Conservation (phyloP, 164 flowering plant species). For the Annona cherimola region DNA sequence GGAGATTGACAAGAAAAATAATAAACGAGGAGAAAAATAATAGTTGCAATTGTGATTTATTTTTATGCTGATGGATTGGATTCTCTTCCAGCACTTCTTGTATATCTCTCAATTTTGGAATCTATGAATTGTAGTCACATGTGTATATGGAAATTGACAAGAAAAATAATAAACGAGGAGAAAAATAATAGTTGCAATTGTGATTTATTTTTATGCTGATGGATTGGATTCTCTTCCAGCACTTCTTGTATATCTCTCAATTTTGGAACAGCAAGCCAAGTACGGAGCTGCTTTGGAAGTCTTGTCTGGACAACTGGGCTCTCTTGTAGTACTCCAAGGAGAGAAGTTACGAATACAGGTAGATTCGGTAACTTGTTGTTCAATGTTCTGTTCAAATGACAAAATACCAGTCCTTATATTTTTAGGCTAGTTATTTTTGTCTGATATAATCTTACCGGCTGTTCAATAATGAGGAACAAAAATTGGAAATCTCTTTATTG, state of each 20-base stretch:
- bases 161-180: background rate
- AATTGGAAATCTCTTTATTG: too few relatives aligned
- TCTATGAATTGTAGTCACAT: background rate
- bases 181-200: background rate
- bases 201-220: background rate
- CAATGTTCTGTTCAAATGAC: background rate
- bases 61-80: slow-evolving; percentile 1
- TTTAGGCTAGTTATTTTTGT: too few relatives aligned
- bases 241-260: slow-evolving; percentile 71
- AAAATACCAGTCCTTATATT: background rate
- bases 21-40: background rate
- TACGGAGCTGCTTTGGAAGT: slow-evolving; percentile 72
- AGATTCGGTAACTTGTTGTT: slow-evolving; percentile 32
- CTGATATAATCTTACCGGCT: too few relatives aligned
- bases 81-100: slow-evolving; percentile 63
- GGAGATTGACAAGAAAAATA: background rate
- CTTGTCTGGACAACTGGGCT: slow-evolving; percentile 76
- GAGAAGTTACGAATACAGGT: slow-evolving; percentile 90
- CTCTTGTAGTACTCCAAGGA: slow-evolving; percentile 69
- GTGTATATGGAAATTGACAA: background rate
- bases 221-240: slow-evolving; percentile 42
- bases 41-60: background rate
- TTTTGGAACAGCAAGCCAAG: slow-evolving; percentile 83
- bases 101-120: slow-evolving; percentile 81
- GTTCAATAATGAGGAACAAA: too few relatives aligned